These are phyloP conservation scores for Solanum bukasovii DNA, from an alignment of 257 asterid species.

Conservation along the genomic window DNA sequence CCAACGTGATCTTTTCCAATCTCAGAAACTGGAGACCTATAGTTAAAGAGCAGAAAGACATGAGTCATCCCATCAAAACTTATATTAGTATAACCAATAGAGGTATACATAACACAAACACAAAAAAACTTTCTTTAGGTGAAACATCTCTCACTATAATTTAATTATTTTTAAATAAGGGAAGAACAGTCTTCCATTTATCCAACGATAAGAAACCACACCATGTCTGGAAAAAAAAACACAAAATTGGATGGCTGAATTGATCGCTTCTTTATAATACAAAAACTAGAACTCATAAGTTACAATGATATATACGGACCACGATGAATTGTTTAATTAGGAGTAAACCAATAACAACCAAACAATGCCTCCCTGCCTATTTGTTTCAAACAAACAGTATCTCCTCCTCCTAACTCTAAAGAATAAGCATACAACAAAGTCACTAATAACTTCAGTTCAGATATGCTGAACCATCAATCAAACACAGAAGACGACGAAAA, in stretches of 20 bases:
- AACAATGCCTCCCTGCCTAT: constrained; percentile 1
- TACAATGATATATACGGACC: background rate
- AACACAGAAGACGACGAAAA: background rate
- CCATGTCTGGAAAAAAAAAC: background rate
- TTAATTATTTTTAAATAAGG: background rate
- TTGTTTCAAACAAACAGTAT: background rate
- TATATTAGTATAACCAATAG: background rate
- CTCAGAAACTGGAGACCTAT: background rate
- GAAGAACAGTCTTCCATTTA: background rate
- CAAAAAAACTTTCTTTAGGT: background rate
- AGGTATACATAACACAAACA: background rate
- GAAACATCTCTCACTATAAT: background rate
- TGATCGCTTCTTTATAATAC: background rate
- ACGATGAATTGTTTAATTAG: background rate
- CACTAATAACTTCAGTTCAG: background rate
- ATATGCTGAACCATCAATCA: background rate
- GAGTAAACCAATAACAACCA: background rate
- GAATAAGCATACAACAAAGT: background rate
- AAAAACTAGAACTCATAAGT: background rate
- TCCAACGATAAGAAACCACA: background rate
- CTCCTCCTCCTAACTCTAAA: background rate
- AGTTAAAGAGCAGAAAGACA: background rate
- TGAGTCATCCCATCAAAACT: background rate
- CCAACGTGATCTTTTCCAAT: background rate
- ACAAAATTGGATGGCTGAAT: background rate